These are phyloP conservation scores for Capsicum rhomboideum DNA, from an alignment of 257 asterid species.

Conservation along the genomic window DNA sequence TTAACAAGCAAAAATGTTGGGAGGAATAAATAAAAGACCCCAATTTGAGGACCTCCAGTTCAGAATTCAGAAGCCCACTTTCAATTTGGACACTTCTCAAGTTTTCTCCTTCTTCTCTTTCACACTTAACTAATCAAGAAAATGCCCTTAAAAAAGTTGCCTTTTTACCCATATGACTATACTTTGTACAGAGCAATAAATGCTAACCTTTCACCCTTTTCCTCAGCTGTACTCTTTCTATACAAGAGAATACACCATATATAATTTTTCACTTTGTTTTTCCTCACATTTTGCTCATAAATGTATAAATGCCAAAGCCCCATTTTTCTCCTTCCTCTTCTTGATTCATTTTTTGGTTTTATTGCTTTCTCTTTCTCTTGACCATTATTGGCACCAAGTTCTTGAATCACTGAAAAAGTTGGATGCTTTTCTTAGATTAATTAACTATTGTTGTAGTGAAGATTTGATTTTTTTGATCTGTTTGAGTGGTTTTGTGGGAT, in stretches of 20 bases:
- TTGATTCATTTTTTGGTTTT: constrained; percentile 6
- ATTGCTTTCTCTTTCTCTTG: constrained; percentile 3
- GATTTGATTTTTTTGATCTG: constrained; percentile 1
- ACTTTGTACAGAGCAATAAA: constrained; percentile 34
- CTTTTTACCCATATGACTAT: constrained; percentile 25
- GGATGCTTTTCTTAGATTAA: not conserved
- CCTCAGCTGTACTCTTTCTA: constrained; percentile 25
- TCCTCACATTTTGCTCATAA: not conserved
- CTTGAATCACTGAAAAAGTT: constrained; percentile 9
- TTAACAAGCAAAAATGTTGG: no score
- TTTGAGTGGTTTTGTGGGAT: constrained; percentile 1
- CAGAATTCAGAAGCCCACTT: constrained; percentile 23
- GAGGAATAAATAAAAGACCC: not conserved
- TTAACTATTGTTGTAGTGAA: not conserved
- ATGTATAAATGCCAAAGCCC: not conserved
- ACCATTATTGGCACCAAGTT: constrained; percentile 3
- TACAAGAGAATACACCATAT: not conserved
- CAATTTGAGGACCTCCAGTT: constrained; percentile 29
- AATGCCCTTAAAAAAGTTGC: constrained; percentile 11
- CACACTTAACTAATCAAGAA: constrained; percentile 13
- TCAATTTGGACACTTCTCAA: constrained; percentile 24
- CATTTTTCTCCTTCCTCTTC: constrained; percentile 10
- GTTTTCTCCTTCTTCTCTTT: constrained; percentile 3
- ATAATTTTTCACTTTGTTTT: constrained; percentile 2
- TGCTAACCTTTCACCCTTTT: constrained; percentile 26